A percentile compares a stretch with the other conserved stretches of the same genome.
These are phyloP conservation scores for Yamadazyma taylorii DNA, from an alignment of 1,139 yeast genomes.

Conservation along the genomic window DNA sequence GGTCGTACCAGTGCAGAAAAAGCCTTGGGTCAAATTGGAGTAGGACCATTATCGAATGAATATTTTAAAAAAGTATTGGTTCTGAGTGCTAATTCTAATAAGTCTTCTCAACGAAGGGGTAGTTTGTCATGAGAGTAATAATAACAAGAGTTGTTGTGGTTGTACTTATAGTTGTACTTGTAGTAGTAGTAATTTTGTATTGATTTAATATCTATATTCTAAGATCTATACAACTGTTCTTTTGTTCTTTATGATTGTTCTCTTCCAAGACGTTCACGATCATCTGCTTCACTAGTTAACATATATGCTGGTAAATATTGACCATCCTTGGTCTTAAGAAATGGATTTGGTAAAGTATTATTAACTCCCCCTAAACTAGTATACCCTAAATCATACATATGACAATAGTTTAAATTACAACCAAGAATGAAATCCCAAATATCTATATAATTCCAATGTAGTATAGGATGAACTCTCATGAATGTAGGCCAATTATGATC, in stretches of 20 bases:
- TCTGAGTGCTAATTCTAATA: conserved; percentile 29
- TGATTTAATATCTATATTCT: no score
- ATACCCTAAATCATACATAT: conserved; percentile 72
- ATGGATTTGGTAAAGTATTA: conserved; percentile 68
- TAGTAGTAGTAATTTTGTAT: background rate
- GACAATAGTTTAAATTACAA: conserved; percentile 59
- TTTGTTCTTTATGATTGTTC: background rate
- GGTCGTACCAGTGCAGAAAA: conserved; percentile 79
- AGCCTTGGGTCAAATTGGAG: conserved; percentile 76
- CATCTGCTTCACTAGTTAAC: conserved; percentile 59
- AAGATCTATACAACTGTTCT: no score
- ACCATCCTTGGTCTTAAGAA: conserved; percentile 33
- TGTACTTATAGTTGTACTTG: no score
- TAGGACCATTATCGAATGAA: conserved; percentile 68
- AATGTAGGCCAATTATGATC: conserved; percentile 91
- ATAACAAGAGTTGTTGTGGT: conserved; percentile 1
- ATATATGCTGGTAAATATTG: conserved; percentile 64
- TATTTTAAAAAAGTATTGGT: conserved; percentile 41
- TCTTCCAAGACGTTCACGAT: conserved; percentile 48
- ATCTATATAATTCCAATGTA: conserved; percentile 78
- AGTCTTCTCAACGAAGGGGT: conserved; percentile 23
- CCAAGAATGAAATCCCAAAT: conserved; percentile 69
- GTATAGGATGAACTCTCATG: conserved; percentile 74
- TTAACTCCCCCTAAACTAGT: conserved; percentile 79
- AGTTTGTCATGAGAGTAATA: conserved; percentile 12